Percentiles rank a stretch among this genome's conserved stretches.
These are phyloP conservation scores for Penicillium janthinellum DNA, from an alignment of 2,329 filamentous ascomycete species.

Conservation along the genomic window DNA sequence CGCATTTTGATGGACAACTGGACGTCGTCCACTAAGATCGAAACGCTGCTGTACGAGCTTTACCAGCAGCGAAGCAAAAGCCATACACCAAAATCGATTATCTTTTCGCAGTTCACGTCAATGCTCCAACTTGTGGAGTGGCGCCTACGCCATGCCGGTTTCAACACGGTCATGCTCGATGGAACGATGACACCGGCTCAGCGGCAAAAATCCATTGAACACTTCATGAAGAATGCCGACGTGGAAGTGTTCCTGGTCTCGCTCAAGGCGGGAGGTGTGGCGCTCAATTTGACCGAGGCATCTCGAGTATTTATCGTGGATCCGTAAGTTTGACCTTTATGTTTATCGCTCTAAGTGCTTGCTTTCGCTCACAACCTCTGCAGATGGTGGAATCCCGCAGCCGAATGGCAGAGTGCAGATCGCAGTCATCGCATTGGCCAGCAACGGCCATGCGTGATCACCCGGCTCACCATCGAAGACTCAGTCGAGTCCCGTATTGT, in stretches of 20 bases:
- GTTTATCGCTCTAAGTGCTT: not conserved
- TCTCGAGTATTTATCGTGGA: conserved; percentile 95
- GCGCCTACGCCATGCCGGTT: conserved; percentile 92
- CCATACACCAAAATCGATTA: conserved; percentile 92
- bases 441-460: conserved; percentile 89
- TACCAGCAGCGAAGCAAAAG: conserved; percentile 91
- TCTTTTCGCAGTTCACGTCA: conserved; percentile 95
- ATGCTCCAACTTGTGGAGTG: conserved; percentile 98
- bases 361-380: conserved; percentile 30
- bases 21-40: conserved; percentile 98
- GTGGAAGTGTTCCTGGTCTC: conserved; percentile 97
- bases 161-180: conserved; percentile 97
- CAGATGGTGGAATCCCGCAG: conserved; percentile 99
- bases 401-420: conserved; percentile 97
- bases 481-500: conserved; percentile 97
- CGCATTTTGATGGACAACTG: conserved; percentile 98
- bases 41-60: conserved; percentile 90
- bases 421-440: conserved; percentile 94
- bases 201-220: conserved; percentile 88
- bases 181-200: conserved; percentile 95
- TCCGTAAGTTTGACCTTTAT: conserved; percentile 63
- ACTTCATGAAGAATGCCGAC: conserved; percentile 93
- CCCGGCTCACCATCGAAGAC: conserved; percentile 92
- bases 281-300: conserved; percentile 91
- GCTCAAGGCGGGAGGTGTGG: conserved; percentile 92